Base-by-base conservation (phyloP, 2,329 filamentous ascomycete species). In the Exophiala phaeomuriformis region DNA sequence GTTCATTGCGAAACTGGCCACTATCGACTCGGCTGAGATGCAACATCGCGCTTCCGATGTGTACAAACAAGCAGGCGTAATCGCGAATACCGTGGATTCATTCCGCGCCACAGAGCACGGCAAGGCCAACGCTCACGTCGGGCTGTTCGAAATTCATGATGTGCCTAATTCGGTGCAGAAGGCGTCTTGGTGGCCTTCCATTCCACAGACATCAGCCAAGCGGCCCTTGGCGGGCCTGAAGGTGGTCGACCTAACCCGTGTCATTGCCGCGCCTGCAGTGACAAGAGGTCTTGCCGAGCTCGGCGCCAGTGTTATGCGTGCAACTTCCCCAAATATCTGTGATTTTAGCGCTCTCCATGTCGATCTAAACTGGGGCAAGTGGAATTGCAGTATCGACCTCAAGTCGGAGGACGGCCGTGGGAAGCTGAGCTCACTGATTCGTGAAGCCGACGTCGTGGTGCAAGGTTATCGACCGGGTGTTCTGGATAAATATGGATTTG, bases 361-460 rank as follows among this genome's bases (percentile, higher is more conserved):
- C 1, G 84, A 88, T 59, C 80, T 83, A 8, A 88, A 87, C 64
- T 80, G 83, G 64, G 85, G 85, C 28, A 88, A 88, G 65, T 83
- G 83, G 58, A 77, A 82, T 0, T 75, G 77, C 1, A 80, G 84
- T 19, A 64, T 81, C 2, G 74, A 82, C 58, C 72, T 80, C 35
- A 69, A 70, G 41, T 67, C 71, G 2, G 59, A 68, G 1, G 63
- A 66, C 1, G 75, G 75, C 45, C 69, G 68, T 52, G 61, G 63
- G 1, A 66, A 71, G 5, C 63, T 79, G 0, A 63, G 67, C 2
- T 64, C 69, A 4, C 69, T 80, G 1, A 61, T 80, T 8, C 61
- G 63, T 3, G 74, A 76, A 1, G 76, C 73, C 1, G 79, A 82
- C 60, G 72, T 80, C 35, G 74, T 80, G 53, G 64, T 81, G 27